Evolutionary conservation across 805 yeast genomes (phyloP).

Genomic region (Candida jianshihensis): DNA sequence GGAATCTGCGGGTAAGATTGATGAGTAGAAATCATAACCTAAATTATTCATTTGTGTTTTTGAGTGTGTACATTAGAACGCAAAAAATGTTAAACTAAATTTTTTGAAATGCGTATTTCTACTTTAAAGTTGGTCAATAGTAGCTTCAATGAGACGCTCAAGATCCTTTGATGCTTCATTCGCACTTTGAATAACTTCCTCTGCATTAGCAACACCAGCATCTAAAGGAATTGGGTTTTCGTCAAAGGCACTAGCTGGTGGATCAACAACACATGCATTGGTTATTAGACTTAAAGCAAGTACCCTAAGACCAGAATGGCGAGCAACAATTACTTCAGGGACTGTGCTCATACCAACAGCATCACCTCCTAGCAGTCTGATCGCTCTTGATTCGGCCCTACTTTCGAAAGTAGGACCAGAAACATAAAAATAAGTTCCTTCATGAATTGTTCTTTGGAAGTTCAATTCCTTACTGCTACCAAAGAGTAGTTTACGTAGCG

Average conservation of each 20-base stretch:
- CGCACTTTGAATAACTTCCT: constrained; percentile 85
- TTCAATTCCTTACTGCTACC: constrained; percentile 43
- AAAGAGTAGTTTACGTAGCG: constrained; percentile 57
- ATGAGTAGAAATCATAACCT: too few species aligned
- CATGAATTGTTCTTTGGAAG: constrained; percentile 57
- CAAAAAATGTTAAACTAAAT: not conserved
- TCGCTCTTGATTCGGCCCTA: constrained; percentile 82
- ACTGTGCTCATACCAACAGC: constrained; percentile 98
- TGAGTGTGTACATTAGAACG: constrained; percentile 1
- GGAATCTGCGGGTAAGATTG: constrained; percentile 97
- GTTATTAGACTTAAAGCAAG: constrained; percentile 84
- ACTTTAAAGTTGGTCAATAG: constrained; percentile 35
- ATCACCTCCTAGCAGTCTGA: constrained; percentile 74
- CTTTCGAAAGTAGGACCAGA: constrained; percentile 94
- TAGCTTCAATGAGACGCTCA: constrained; percentile 56
- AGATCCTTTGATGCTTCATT: constrained; percentile 77
- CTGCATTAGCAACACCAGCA: constrained; percentile 81
- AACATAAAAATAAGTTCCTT: constrained; percentile 80
- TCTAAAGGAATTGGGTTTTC: constrained; percentile 45
- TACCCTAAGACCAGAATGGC: constrained; percentile 79
- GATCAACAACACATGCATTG: constrained; percentile 66
- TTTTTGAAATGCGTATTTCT: not conserved
- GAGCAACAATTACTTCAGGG: constrained; percentile 89
- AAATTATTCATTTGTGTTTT: too few species aligned
- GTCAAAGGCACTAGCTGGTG: constrained; percentile 61